Conservation (phyloP, 495 filamentous ascomycete genomes). For the Lasiosphaeris hirsuta region DNA sequence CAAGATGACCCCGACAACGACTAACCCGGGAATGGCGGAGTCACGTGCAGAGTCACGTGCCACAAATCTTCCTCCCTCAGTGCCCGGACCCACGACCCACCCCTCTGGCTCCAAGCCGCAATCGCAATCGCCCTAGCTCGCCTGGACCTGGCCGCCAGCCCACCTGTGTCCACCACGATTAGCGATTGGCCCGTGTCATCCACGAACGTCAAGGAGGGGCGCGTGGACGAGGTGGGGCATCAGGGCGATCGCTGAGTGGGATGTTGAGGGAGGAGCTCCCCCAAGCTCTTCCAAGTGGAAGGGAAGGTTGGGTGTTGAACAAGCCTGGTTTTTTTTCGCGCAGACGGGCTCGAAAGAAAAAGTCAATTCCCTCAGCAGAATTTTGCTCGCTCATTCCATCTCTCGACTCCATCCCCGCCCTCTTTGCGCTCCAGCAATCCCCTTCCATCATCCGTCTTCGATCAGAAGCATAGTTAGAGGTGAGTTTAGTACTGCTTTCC, state of each 20-base stretch:
- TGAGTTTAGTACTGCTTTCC: slow-evolving; percentile 8
- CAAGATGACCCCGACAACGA: not conserved
- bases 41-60: slow-evolving; percentile 5
- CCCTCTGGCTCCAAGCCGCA: no score
- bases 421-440: not conserved
- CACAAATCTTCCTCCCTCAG: not conserved
- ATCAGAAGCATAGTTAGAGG: slow-evolving; percentile 7
- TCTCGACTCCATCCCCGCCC: not conserved
- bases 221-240: slow-evolving; percentile 4
- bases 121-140: no score
- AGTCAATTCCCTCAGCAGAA: slow-evolving; percentile 16
- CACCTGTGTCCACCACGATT: slow-evolving; percentile 3
- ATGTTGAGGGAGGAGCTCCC: slow-evolving; percentile 12
- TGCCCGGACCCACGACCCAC: no score
- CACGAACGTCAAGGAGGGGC: not conserved
- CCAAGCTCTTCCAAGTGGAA: slow-evolving; percentile 4
- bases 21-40: not conserved
- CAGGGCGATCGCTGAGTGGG: slow-evolving; percentile 14
- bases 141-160: not conserved
- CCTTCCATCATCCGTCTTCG: not conserved
- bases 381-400: not conserved
- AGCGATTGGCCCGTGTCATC: slow-evolving; percentile 8
- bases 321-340: slow-evolving; percentile 13
- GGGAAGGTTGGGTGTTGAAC: slow-evolving; percentile 7
- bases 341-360: slow-evolving; percentile 6